Evolutionary conservation across 139 green algal genomes (phyloP), one percentile per base, ranked within the genome.

Genomic region (Chlorella sp.): DNA sequence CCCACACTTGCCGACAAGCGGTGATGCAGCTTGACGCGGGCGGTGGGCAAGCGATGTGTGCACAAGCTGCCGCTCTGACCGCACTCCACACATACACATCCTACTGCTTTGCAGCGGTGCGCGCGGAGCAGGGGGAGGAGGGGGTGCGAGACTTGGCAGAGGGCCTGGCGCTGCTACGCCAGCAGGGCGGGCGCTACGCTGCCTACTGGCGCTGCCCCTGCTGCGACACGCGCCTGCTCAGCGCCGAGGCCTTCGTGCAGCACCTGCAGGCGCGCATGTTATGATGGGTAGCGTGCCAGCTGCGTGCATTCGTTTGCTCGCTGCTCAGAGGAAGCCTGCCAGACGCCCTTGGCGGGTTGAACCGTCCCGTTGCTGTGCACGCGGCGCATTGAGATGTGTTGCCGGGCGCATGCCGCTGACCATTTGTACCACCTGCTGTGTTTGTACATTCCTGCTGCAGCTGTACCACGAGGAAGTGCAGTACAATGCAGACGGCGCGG

Each of bases 391-490:
- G n/a, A n/a, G n/a, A n/a, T n/a, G n/a, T n/a, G n/a, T n/a, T n/a
- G n/a, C n/a, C n/a, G n/a, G n/a, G n/a, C n/a, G n/a, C n/a, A n/a
- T n/a, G n/a, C n/a, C n/a, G n/a, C n/a, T n/a, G n/a, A n/a, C n/a
- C n/a, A n/a, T n/a, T n/a, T n/a, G n/a, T 60, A 9, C 51, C 13
- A 21, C 51, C 51, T 60, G 51, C 51, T 60, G 51, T 60, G 7
- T 11, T 11, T 17, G 44, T 11, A 55, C 7, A 55, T 11, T 11
- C 51, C 51, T 23, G 11, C 44, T 60, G 51, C 62, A 57, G 36
- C 55, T 73, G 68, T 83, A 82, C 60, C 86, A 90, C 64, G 86
- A 90, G 57, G 80, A 60, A 26, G 86, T 90, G 60, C 86, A 90
- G 74, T 87, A 87, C 67, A 51, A 30, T 5, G 17, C 25, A 2